Conservation (phyloP, 768 basidiomycete genomes). For the Leucocoprinus sp. region DNA sequence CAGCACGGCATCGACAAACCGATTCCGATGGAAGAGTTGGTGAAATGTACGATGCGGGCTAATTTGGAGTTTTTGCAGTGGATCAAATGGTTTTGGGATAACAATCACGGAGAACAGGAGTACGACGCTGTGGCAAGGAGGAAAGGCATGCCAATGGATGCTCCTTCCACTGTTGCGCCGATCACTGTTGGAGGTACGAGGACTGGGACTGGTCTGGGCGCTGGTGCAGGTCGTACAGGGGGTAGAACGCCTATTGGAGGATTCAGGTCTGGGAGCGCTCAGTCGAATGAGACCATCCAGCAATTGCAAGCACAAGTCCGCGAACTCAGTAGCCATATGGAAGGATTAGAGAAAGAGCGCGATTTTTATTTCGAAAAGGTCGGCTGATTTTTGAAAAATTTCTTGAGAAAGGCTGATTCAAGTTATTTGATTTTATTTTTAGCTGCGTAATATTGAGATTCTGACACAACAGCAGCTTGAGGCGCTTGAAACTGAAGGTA, state of each 20-base stretch:
- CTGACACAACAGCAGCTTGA: conserved; percentile 79
- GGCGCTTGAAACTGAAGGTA: conserved; percentile 43
- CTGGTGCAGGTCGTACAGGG: conserved; percentile 37
- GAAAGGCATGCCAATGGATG: conserved; percentile 67
- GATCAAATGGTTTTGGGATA: conserved; percentile 94
- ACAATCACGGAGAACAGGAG: conserved; percentile 77
- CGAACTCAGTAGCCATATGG: conserved; percentile 75
- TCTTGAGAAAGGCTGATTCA: no score
- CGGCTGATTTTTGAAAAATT: conserved; percentile 1
- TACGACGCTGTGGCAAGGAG: conserved; percentile 84
- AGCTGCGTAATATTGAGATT: conserved; percentile 96
- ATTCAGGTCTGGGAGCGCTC: conserved; percentile 56
- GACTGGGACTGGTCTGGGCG: conserved; percentile 17
- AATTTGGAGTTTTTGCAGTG: conserved; percentile 99
- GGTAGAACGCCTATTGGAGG: conserved; percentile 70
- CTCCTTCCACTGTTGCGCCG: conserved; percentile 74
- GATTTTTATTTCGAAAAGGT: conserved; percentile 99
- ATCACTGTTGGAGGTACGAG: conserved; percentile 34
- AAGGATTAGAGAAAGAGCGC: conserved; percentile 92
- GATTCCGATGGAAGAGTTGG: conserved; percentile 88
- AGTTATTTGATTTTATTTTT: no score
- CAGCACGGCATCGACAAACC: conserved; percentile 95
- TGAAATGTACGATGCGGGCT: conserved; percentile 99
- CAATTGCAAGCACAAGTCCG: conserved; percentile 68
- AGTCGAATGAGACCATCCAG: conserved; percentile 59